Percentiles rank a stretch among this genome's conserved stretches.
Evolutionary conservation across 1,139 yeast species (phyloP).

Genomic region (Yamadazyma spencermartinsiae): DNA sequence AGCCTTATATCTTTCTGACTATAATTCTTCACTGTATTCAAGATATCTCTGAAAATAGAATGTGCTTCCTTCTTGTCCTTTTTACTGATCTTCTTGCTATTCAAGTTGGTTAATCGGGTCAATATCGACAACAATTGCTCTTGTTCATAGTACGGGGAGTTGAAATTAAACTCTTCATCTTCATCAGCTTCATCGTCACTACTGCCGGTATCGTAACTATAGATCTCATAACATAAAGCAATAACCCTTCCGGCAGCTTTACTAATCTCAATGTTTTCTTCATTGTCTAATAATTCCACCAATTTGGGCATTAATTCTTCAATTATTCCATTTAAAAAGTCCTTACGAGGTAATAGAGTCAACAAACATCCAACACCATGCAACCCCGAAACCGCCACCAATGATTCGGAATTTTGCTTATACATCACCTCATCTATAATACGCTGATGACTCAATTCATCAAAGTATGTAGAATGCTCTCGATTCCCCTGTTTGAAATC

Average conservation of each 20-base stretch:
- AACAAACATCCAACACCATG: conserved; percentile 51
- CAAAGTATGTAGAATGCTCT: conserved; percentile 43
- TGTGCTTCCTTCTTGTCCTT: conserved; percentile 62
- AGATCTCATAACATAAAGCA: conserved; percentile 63
- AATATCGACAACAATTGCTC: conserved; percentile 48
- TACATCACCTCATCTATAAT: conserved; percentile 37
- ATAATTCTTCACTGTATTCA: conserved; percentile 48
- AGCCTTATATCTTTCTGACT: conserved; percentile 41
- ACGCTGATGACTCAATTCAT: conserved; percentile 40
- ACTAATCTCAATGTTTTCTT: conserved; percentile 38
- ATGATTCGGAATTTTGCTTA: conserved; percentile 35
- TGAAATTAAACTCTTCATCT: conserved; percentile 38
- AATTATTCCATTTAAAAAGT: conserved; percentile 44
- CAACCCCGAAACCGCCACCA: conserved; percentile 44
- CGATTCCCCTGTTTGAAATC: conserved; percentile 43
- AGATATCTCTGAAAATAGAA: conserved; percentile 63
- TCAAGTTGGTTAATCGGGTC: conserved; percentile 48
- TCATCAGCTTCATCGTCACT: conserved; percentile 36
- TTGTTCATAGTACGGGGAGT: conserved; percentile 61
- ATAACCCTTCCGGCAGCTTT: conserved; percentile 61
- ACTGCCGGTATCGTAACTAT: conserved; percentile 41
- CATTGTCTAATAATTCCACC: conserved; percentile 44
- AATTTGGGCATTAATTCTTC: conserved; percentile 37
- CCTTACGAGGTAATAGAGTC: conserved; percentile 42
- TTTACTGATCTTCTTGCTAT: conserved; percentile 58